Evolutionary conservation across 768 basidiomycete species (phyloP).

Genomic region (Clitopilus hobsonii): DNA sequence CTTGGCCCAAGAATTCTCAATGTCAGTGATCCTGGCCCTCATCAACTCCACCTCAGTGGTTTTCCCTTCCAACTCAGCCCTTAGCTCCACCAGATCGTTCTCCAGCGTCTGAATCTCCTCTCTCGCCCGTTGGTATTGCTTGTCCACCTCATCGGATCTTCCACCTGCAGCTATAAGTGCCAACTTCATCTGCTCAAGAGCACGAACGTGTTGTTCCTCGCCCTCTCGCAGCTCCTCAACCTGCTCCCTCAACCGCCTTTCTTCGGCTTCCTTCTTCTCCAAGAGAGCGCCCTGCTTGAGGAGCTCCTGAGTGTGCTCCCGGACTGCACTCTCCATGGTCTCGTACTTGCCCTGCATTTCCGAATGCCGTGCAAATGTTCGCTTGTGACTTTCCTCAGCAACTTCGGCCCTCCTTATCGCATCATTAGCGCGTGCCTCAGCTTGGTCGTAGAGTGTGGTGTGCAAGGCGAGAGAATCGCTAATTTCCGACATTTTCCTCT

Average conservation of each 20-base stretch:
- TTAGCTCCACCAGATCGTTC: constrained; percentile 70
- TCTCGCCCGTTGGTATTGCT: constrained; percentile 64
- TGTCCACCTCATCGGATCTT: constrained; percentile 76
- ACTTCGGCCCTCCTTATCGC: constrained; percentile 72
- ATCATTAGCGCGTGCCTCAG: constrained; percentile 73
- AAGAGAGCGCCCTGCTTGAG: constrained; percentile 67
- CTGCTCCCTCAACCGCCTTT: constrained; percentile 55
- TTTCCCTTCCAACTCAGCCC: constrained; percentile 75
- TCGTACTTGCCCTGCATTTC: constrained; percentile 65
- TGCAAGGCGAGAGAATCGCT: constrained; percentile 71
- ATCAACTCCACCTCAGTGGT: constrained; percentile 70
- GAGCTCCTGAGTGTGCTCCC: constrained; percentile 74
- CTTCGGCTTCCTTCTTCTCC: constrained; percentile 80
- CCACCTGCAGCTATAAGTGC: constrained; percentile 74
- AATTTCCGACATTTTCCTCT: constrained; percentile 69
- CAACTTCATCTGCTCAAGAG: constrained; percentile 78
- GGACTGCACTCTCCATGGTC: constrained; percentile 55
- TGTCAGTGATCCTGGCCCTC: constrained; percentile 62
- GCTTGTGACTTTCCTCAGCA: constrained; percentile 65
- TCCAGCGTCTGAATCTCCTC: constrained; percentile 70
- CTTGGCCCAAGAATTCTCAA: constrained; percentile 88
- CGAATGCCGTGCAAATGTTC: constrained; percentile 57
- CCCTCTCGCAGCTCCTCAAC: constrained; percentile 66
- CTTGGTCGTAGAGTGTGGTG: constrained; percentile 71
- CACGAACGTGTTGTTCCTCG: constrained; percentile 81